Conservation (phyloP, 768 basidiomycete species). For the Auriscalpium microsporum region DNA sequence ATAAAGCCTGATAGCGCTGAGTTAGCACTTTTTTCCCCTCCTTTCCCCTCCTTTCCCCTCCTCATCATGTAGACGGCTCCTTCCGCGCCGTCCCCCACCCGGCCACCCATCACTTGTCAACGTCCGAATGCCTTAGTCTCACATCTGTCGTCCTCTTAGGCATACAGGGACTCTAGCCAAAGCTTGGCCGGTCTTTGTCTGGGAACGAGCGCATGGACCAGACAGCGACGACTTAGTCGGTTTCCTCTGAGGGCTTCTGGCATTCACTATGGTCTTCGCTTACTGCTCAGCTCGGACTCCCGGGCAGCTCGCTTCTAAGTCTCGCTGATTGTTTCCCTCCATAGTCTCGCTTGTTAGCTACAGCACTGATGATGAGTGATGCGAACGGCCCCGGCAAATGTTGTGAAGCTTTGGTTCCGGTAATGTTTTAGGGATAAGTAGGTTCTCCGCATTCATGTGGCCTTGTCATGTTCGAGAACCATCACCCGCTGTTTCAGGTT, state of each 20-base stretch:
- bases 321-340: too few species aligned
- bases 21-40: neutral
- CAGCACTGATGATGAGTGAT: neutral
- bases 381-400: neutral
- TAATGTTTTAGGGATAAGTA: neutral
- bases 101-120: too few species aligned
- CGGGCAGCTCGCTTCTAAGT: neutral
- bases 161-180: neutral
- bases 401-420: neutral
- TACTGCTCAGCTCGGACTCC: neutral
- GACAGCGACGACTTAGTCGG: neutral
- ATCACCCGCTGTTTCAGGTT: neutral
- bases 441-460: neutral
- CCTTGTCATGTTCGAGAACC: neutral
- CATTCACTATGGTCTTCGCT: too few species aligned
- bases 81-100: too few species aligned
- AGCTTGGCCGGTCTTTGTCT: neutral
- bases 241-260: neutral
- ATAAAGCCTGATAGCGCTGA: too few species aligned
- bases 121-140: neutral
- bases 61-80: too few species aligned
- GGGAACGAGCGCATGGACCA: neutral
- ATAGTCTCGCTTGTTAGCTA: neutral
- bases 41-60: too few species aligned
- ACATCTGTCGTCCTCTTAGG: neutral